Evolutionary conservation across 202 grass and related monocot genomes (phyloP), one percentile per base, ranked within the genome.

Genomic region (Musa balbisiana): DNA sequence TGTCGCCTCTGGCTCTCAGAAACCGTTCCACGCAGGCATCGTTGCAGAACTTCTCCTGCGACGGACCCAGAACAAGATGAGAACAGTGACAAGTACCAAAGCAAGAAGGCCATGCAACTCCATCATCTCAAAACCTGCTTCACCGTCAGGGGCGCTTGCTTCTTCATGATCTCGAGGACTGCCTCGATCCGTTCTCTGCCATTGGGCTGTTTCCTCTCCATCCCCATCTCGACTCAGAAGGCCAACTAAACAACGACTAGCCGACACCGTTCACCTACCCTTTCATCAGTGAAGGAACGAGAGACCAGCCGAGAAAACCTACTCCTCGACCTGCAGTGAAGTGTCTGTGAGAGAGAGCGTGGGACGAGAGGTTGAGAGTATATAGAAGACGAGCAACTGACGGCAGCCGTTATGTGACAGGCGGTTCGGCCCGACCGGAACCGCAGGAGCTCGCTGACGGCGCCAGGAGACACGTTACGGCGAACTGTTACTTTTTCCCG

Each of bases 11-110:
- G 58, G 89, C 74, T 76, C 79, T 86, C 63, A 99, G 87, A 82
- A 99, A 88, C 65, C 91, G 85, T 74, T 80, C 78, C 22, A 99
- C 87, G 73, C 95, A 92, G 14, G 81, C 85, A 78, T 99, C 91
- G 78, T 95, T 95, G 83, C 95, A 99, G 83, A 84, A 99, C 84
- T 85, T 80, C 80, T 85, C 95, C 95, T 99, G 88, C 33, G 1
- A 16, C 4, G n/a, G 80, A 9, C 8, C 65, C 43, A 50, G 13
- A 69, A 65, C 64, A 43, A 4, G 33, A 43, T 43, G 5, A 43
- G 33, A 8, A n/a, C 54, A 64, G 26, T 1, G 21, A 59, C 15
- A 62, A 54, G 60, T 64, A 43, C 33, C 33, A 43, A 43, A 43
- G 0, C 33, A 6, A 8, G 33, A 43, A 43, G 4, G 33, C 33